These are phyloP conservation scores for Funneliformis geosporum DNA, from an alignment of 192 early-diverging fungal species.

Conservation along the genomic window DNA sequence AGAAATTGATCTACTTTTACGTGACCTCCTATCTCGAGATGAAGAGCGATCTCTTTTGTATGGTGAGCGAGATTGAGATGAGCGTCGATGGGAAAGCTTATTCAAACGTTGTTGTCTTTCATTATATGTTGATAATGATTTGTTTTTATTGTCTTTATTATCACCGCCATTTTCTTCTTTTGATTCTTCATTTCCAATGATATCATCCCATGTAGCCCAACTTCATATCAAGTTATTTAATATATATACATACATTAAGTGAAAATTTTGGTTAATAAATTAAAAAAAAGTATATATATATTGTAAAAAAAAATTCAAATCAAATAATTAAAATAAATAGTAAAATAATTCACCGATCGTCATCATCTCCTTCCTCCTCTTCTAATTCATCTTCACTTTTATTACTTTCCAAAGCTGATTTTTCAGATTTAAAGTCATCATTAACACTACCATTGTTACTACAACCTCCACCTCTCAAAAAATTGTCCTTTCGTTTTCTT, in stretches of 20 bases:
- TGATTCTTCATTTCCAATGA: constrained; percentile 32
- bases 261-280: neutral
- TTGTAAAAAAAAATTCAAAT: neutral
- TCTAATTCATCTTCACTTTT: constrained; percentile 28
- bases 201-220: constrained; percentile 37
- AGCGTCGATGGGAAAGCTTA: constrained; percentile 5
- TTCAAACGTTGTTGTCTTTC: neutral
- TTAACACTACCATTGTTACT: neutral
- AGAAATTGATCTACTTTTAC: constrained; percentile 22
- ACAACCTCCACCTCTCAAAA: neutral
- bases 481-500: constrained; percentile 18
- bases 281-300: neutral
- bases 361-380: constrained; percentile 34
- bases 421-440: neutral
- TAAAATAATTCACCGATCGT: constrained; percentile 28
- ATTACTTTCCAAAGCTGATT: neutral
- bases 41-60: constrained; percentile 24
- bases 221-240: constrained; percentile 8
- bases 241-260: neutral
- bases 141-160: neutral
- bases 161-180: neutral
- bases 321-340: neutral
- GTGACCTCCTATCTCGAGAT: constrained; percentile 13
- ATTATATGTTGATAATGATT: neutral
- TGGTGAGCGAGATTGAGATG: constrained; percentile 32